Conservation (phyloP, 371 early-diverging fungal species). For the Mucor velutinosus region DNA sequence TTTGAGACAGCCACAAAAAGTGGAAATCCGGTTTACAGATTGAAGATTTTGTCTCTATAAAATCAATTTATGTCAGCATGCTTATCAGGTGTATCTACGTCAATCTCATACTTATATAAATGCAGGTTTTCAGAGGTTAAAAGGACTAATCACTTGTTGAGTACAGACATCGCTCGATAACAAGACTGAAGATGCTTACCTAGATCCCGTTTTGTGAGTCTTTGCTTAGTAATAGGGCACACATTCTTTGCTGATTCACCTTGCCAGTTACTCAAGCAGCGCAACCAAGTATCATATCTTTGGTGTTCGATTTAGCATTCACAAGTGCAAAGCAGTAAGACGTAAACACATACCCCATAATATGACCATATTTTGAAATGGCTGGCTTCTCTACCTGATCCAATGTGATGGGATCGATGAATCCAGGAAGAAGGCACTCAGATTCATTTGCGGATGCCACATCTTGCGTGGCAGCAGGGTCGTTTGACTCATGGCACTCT, state of each 20-base stretch:
- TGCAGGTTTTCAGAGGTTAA: neutral
- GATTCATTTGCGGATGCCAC: conserved; percentile 7
- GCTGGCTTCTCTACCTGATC: conserved; percentile 86
- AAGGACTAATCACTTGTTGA: neutral
- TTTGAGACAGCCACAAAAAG: neutral
- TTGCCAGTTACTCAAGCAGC: conserved; percentile 74
- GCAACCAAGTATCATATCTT: conserved; percentile 80
- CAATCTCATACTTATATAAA: neutral
- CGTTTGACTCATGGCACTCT: neutral
- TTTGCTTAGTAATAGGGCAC: conserved; percentile 88
- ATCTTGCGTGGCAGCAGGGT: neutral
- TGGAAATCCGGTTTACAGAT: neutral
- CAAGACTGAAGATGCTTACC: conserved; percentile 5
- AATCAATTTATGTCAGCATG: neutral
- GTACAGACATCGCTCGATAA: neutral
- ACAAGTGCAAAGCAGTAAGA: neutral
- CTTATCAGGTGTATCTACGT: neutral
- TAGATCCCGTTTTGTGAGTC: conserved; percentile 83
- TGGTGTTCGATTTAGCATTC: neutral
- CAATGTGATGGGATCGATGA: conserved; percentile 87
- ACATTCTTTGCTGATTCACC: conserved; percentile 65
- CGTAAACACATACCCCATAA: conserved; percentile 60
- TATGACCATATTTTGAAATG: conserved; percentile 91
- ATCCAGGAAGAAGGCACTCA: conserved; percentile 78
- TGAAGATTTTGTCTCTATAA: neutral